Evolutionary conservation across 106 monocot species (phyloP).

Genomic region (Platanthera guangdongensis): DNA sequence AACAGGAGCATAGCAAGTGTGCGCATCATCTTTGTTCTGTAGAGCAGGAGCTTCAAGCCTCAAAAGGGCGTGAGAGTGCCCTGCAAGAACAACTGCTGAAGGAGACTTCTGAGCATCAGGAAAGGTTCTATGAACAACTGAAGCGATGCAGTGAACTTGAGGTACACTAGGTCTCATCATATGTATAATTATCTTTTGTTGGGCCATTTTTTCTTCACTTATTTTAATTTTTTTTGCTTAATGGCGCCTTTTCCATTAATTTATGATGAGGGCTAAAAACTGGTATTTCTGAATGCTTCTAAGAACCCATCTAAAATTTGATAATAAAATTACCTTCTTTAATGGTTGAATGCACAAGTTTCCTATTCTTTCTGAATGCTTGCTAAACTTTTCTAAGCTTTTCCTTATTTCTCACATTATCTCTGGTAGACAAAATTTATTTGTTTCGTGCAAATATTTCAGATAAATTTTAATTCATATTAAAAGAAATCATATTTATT

Average conservation of each 20-base stretch:
- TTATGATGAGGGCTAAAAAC: neutral
- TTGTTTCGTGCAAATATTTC: too few species aligned
- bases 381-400: too few species aligned
- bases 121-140: conserved; percentile 33
- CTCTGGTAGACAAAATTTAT: too few species aligned
- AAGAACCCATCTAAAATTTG: too few species aligned
- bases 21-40: conserved; percentile 20
- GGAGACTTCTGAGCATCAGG: conserved; percentile 41
- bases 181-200: neutral
- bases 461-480: too few species aligned
- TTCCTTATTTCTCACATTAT: too few species aligned
- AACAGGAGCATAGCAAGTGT: conserved; percentile 43
- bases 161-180: conserved; percentile 23
- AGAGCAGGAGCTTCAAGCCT: conserved; percentile 60
- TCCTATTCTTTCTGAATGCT: too few species aligned
- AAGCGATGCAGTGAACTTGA: conserved; percentile 50
- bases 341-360: too few species aligned
- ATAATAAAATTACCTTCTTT: too few species aligned
- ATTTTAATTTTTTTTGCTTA: neutral
- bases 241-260: neutral
- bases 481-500: too few species aligned
- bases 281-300: too few species aligned
- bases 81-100: conserved; percentile 48
- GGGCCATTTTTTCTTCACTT: neutral
- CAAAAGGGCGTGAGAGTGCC: conserved; percentile 63